phyloP scores from a whole-genome alignment of 371 early-diverging fungal species.

The Choanephora cucurbitarum region DNA sequence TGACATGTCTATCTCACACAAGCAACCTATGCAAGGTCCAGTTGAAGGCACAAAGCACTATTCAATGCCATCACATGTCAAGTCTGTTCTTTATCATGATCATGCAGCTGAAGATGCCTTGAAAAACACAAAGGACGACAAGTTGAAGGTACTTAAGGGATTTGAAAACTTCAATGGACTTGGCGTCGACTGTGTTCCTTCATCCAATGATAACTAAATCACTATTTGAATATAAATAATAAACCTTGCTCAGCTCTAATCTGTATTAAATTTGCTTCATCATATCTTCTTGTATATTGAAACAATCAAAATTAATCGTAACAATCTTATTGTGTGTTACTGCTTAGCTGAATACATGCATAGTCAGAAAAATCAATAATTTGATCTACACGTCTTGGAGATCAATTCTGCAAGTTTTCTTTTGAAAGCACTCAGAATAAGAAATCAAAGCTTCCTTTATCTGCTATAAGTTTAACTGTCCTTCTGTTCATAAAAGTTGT shows the following conservation, averaged over 20 bases:
- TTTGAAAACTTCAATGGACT: constrained; percentile 22
- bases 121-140: neutral
- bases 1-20: constrained; percentile 1
- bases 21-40: constrained; percentile 3
- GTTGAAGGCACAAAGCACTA: neutral
- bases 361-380: too few species aligned
- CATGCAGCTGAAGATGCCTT: constrained; percentile 8
- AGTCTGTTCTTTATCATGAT: constrained; percentile 3
- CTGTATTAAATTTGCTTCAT: neutral
- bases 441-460: too few species aligned
- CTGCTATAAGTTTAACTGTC: too few species aligned
- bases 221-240: neutral
- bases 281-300: too few species aligned
- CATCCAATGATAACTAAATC: neutral
- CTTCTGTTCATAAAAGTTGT: too few species aligned
- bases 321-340: too few species aligned
- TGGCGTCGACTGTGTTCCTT: constrained; percentile 20
- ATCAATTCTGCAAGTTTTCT: too few species aligned
- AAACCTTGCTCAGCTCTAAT: too few species aligned
- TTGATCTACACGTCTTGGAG: too few species aligned
- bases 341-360: too few species aligned
- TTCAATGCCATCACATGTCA: neutral
- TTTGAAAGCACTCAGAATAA: too few species aligned
- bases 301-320: too few species aligned
- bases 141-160: constrained; percentile 13